Evolutionary conservation across 2,329 filamentous ascomycete genomes (phyloP), one percentile per base, ranked within the genome.

Genomic region (Penicillium frequentans): DNA sequence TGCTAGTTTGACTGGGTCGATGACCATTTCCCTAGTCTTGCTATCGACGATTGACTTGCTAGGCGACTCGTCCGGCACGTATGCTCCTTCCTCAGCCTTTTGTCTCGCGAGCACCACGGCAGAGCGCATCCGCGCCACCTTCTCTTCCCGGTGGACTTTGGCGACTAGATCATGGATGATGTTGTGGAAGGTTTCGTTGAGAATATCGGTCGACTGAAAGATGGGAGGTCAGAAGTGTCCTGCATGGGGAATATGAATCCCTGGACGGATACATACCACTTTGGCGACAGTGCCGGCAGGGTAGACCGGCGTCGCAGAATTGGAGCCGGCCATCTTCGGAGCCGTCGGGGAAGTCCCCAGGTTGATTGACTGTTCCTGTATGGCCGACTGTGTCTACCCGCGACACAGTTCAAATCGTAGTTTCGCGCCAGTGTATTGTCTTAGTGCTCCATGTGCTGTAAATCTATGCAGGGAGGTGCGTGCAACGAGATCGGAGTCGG

Each of bases 131-230:
- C 84, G 81, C 43, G 84, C 79, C 58, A 82, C 74, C 73, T 86
- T 86, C 70, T 87, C 84, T 56, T 83, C 77, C 60, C 83, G 83
- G 67, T 87, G 85, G 31, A 80, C 81, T 61, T 82, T 79, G 29
- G 84, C 75, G 53, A 85, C 81, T 24, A 84, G 79, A 64, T 84
- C 81, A 70, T 86, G 82, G 63, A 87, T 81, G 63, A 86, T 83
- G 65, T 82, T 85, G 65, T 83, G 79, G 44, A 87, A 76, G 23
- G 79, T 79, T 58, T 84, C 82, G 58, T 86, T 82, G 64, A 87
- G 73, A 53, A 87, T 80, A 37, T 77, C 75, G 53, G 54, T 61
- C 23, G 55, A 58, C 58, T 60, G 13, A 13, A 33, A 54, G 26
- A 29, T 24, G 55, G 10, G 11, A 23, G 14, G 39, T 29, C 21